A percentile compares a stretch with the other conserved stretches of the same genome.
phyloP scores from a whole-genome alignment of 31 red algal genomes.

The Porphyra umbilicalis region DNA sequence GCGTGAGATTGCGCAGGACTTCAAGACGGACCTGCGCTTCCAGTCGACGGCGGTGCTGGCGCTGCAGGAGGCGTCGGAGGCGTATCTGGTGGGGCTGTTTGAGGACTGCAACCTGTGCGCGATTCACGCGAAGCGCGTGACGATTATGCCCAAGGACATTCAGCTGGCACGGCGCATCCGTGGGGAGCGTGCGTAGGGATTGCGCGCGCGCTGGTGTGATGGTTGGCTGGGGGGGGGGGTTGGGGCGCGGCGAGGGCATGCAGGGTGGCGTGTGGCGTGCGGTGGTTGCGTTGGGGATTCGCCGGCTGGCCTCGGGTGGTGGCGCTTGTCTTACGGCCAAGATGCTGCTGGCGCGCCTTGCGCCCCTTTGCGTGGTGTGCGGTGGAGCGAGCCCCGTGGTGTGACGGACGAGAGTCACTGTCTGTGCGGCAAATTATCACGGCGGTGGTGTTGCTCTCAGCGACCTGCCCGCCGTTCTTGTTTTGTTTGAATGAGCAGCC shows the following conservation, averaged over 20 bases:
- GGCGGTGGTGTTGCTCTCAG: no score
- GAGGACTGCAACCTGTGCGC: constrained; percentile 99
- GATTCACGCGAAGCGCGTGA: constrained; percentile 84
- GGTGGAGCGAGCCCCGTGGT: no score
- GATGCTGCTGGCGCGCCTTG: neutral
- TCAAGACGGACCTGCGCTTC: constrained; percentile 99
- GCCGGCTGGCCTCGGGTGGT: neutral
- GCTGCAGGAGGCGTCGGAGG: constrained; percentile 96
- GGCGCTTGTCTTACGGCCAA: neutral
- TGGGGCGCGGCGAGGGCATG: neutral
- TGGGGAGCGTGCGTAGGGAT: constrained; percentile 63
- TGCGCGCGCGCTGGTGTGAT: no score
- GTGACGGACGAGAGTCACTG: no score
- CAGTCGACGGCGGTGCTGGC: constrained; percentile 96
- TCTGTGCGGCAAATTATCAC: no score
- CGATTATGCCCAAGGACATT: constrained; percentile 99
- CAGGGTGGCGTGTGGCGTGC: neutral
- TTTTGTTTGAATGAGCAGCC: no score
- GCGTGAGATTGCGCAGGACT: constrained; percentile 99
- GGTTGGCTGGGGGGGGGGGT: neutral
- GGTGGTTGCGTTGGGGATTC: neutral
- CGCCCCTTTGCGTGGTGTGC: no score
- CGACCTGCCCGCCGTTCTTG: no score
- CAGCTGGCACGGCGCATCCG: constrained; percentile 77
- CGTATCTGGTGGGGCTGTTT: constrained; percentile 96